Conservation (phyloP, 2,329 filamentous ascomycete genomes). For the Pseudogymnoascus sp. region DNA sequence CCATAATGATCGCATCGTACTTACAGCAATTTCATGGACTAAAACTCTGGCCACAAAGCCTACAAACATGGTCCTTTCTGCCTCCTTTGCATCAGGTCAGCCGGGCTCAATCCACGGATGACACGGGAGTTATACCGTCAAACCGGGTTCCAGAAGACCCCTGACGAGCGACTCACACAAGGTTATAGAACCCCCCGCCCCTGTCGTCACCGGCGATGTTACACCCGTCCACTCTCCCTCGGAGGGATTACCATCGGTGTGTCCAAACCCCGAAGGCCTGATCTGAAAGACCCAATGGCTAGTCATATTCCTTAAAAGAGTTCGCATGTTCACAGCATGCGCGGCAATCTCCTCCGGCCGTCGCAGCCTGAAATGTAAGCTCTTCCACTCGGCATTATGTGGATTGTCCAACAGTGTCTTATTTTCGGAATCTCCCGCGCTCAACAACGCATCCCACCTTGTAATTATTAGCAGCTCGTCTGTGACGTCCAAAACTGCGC, state of each 20-base stretch:
- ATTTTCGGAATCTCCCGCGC: neutral
- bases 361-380: neutral
- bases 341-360: neutral
- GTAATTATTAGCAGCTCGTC: neutral
- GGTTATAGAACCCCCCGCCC: neutral
- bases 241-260: neutral
- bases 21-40: neutral
- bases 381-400: neutral
- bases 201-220: neutral
- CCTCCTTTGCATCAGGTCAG: neutral
- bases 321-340: neutral
- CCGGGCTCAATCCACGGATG: neutral
- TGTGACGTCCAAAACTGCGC: neutral
- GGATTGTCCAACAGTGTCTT: neutral
- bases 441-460: constrained; percentile 1
- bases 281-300: neutral
- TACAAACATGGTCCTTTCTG: neutral
- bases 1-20: neutral
- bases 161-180: neutral
- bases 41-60: neutral
- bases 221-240: neutral
- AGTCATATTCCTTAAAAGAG: neutral
- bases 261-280: neutral
- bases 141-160: neutral
- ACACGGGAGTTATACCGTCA: neutral